phyloP scores from a whole-genome alignment of 2,329 filamentous ascomycete species.

The Colletotrichum endophyticum region DNA sequence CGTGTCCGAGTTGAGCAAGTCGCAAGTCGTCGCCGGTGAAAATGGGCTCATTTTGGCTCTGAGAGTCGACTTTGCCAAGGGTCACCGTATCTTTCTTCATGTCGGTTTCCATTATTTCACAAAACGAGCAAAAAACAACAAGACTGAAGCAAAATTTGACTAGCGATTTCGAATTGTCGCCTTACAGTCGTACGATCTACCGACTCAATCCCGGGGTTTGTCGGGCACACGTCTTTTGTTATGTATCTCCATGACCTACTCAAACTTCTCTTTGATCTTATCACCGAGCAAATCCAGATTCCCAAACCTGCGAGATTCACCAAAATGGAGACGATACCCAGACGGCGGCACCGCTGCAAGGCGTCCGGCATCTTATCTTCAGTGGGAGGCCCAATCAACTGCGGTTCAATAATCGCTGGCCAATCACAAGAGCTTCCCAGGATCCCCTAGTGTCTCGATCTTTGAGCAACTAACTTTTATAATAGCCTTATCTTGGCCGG shows the following conservation, averaged over 20 bases:
- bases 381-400: slow-evolving; percentile 3
- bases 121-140: neutral
- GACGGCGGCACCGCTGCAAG: neutral
- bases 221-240: neutral
- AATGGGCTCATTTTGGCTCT: neutral
- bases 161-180: neutral
- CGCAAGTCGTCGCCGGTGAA: slow-evolving; percentile 20
- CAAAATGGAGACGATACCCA: neutral
- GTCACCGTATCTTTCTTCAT: slow-evolving; percentile 1
- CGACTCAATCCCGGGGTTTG: neutral
- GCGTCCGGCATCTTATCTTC: neutral
- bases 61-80: neutral
- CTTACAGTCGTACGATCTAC: neutral
- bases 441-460: neutral
- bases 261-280: neutral
- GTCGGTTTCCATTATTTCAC: slow-evolving; percentile 5
- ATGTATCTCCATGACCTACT: slow-evolving; percentile 5
- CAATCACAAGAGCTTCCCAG: neutral
- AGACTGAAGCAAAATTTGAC: neutral
- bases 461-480: neutral
- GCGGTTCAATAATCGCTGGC: neutral
- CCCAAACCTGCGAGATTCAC: neutral
- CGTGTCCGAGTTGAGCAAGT: slow-evolving; percentile 31
- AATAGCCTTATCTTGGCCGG: neutral
- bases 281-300: neutral